Percentiles rank a stretch among this genome's conserved stretches.
These are phyloP conservation scores for Pittosporum tobira DNA, from an alignment of 129 eudicot species.

Conservation along the genomic window DNA sequence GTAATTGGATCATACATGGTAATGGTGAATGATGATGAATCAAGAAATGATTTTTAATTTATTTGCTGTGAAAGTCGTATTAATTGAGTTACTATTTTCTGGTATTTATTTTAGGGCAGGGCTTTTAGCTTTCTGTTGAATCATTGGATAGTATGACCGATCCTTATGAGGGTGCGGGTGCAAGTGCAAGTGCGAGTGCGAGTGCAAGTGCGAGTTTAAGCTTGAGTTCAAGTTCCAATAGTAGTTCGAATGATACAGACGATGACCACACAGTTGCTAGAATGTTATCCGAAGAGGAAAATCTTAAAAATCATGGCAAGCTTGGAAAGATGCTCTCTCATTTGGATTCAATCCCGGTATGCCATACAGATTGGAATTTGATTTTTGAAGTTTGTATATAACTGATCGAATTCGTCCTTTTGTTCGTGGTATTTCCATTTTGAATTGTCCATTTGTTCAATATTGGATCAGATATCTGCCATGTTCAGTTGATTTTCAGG, in stretches of 20 bases:
- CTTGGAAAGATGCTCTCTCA: conserved; percentile 47
- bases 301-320: conserved; percentile 19
- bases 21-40: background rate
- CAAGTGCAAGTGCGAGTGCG: conserved; percentile 34
- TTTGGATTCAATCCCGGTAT: conserved; percentile 53
- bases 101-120: background rate
- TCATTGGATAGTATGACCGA: background rate
- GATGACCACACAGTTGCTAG: conserved; percentile 47
- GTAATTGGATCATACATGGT: background rate
- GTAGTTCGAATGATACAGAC: conserved; percentile 39
- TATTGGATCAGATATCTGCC: too few species aligned
- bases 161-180: conserved; percentile 14
- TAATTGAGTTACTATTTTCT: background rate
- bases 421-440: too few species aligned
- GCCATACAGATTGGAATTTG: background rate
- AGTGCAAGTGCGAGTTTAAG: conserved; percentile 31
- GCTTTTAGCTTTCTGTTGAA: background rate
- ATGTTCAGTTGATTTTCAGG: background rate
- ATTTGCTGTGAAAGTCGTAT: background rate
- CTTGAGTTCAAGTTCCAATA: conserved; percentile 41
- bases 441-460: too few species aligned
- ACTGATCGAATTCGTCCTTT: background rate
- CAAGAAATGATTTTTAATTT: background rate
- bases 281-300: conserved; percentile 37
- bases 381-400: background rate